Percentiles rank a stretch among this genome's conserved stretches.
Conservation (phyloP, 768 basidiomycete genomes). For the Lactarius deliciosus region DNA sequence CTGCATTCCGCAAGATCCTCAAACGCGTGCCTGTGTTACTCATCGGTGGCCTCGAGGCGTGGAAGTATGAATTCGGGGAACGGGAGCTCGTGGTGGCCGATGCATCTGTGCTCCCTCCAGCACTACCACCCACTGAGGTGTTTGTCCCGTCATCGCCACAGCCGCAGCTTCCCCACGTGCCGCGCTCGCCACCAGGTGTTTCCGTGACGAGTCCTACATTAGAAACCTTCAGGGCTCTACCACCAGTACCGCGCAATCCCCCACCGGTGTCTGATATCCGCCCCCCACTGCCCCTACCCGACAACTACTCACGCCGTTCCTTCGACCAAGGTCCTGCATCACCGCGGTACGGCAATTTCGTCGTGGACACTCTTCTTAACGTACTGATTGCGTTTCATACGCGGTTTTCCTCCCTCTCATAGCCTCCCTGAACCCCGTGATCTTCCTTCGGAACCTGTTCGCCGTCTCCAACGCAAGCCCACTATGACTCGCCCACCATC, state of each 20-base stretch:
- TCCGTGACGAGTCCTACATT: background rate
- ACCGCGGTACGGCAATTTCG: slow-evolving; percentile 40
- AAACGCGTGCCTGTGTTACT: slow-evolving; percentile 80
- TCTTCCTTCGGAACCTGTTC: slow-evolving; percentile 19
- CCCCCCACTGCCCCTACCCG: slow-evolving; percentile 22
- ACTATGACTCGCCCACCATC: slow-evolving; percentile 29
- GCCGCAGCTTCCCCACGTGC: slow-evolving; percentile 1
- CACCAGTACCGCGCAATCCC: slow-evolving; percentile 21
- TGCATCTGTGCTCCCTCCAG: slow-evolving; percentile 3
- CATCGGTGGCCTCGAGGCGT: slow-evolving; percentile 80
- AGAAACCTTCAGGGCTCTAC: slow-evolving; percentile 20
- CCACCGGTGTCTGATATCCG: slow-evolving; percentile 31
- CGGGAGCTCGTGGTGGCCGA: slow-evolving; percentile 37
- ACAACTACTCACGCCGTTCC: slow-evolving; percentile 34
- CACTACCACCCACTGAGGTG: slow-evolving; percentile 7
- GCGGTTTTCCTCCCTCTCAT: background rate
- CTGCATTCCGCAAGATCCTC: slow-evolving; percentile 67
- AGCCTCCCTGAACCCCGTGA: slow-evolving; percentile 27
- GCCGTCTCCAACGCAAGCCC: slow-evolving; percentile 29
- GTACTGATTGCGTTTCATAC: background rate
- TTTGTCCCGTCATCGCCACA: slow-evolving; percentile 11
- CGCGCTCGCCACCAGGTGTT: slow-evolving; percentile 13
- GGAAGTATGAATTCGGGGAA: slow-evolving; percentile 61
- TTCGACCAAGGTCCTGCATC: slow-evolving; percentile 44
- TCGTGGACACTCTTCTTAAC: background rate